Evolutionary conservation across 2,329 filamentous ascomycete genomes (phyloP).

Genomic region (Aspergillus sp.): DNA sequence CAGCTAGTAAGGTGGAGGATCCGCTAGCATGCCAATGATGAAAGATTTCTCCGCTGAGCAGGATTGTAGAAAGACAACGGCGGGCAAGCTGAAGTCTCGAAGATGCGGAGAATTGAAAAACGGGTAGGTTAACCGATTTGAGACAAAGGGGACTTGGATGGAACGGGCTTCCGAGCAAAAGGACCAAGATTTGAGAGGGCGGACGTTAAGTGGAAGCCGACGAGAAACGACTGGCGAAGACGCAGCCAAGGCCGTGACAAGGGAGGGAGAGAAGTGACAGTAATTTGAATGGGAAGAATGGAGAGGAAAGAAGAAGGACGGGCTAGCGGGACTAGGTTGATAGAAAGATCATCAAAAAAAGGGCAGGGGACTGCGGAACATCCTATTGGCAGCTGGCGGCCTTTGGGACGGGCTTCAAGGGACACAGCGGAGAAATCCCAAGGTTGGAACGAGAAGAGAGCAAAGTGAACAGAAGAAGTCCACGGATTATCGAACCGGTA

Average conservation of each 20-base stretch:
- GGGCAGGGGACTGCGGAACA: constrained; percentile 11
- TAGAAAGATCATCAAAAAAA: constrained; percentile 15
- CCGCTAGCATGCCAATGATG: constrained; percentile 29
- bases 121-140: constrained; percentile 2
- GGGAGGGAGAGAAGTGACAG: neutral
- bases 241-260: constrained; percentile 3
- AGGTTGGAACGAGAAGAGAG: constrained; percentile 5
- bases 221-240: neutral
- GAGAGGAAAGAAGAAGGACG: constrained; percentile 10
- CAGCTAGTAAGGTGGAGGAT: constrained; percentile 30
- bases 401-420: constrained; percentile 1
- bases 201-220: neutral
- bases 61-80: constrained; percentile 2
- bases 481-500: constrained; percentile 17
- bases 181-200: constrained; percentile 7
- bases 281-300: constrained; percentile 8
- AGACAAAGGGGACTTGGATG: neutral
- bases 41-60: constrained; percentile 24
- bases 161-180: neutral
- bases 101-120: constrained; percentile 7
- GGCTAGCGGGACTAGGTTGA: constrained; percentile 2
- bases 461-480: constrained; percentile 1
- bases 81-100: neutral
- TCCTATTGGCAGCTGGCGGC: constrained; percentile 9
- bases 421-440: constrained; percentile 7